Base-by-base conservation (phyloP, 1,139 yeast species). In the Geotrichum candidum region DNA sequence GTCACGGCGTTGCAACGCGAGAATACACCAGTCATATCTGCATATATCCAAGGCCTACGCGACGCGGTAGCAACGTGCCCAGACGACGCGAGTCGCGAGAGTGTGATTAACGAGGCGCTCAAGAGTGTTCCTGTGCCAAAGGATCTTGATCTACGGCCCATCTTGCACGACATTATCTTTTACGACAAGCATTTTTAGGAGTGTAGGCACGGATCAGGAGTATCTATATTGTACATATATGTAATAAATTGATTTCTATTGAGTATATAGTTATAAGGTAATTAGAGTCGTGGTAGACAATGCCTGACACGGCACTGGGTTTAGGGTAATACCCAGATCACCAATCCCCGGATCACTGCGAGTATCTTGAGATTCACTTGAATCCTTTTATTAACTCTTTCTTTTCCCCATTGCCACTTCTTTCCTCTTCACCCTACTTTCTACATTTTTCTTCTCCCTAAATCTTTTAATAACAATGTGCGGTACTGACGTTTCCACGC, bases 121-220 rank as follows among this genome's bases (percentile, higher is more conserved):
- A 61, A 67, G 48, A 68, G 69, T 4, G 65, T 70, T 31, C 53
- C 59, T 5, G 65, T 71, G 11, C 73, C 74, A 1, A 65, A 65
- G 11, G 68, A 67, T 51, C 68, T 71, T 13, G 72, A 71, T 57
- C 60, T 71, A 53, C 61, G 65, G 27, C 68, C 72, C 11, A 64
- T 69, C 5, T 51, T 71, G 27, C 63, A 64, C 23, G 71, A 68
- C 35, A 65, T 70, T 10, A 65, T 70, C 15, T 48, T 58, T 41
- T 56, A 56, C 53, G 62, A 60, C 25, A 58, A 54, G 38, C 57
- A 38, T 38, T 48, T 52, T 9, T 51, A 54, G 51, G 48, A 23
- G 9, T 9, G 9, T n/a, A 7, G 22, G 48, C 18, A 41, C 22
- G 9, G n/a, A 41, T 41, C 23, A 7, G 13, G 3, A 41, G 7